Conservation (phyloP, 2,329 filamentous ascomycete species). For the Diaporthe citri region DNA sequence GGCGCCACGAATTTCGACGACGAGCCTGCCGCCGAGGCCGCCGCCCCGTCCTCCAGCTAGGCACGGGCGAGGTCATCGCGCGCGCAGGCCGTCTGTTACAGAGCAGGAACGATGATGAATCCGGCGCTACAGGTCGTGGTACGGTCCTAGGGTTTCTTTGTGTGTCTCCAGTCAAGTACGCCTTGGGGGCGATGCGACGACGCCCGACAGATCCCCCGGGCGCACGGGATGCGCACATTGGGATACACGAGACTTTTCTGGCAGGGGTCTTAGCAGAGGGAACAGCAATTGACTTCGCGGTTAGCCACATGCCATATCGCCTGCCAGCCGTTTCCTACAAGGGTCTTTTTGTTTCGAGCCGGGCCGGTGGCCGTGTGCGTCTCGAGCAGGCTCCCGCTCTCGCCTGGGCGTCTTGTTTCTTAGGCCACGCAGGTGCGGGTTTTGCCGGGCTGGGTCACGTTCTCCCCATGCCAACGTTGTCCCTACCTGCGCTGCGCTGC, state of each 20-base stretch:
- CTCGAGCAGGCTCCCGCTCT: neutral
- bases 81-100: neutral
- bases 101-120: neutral
- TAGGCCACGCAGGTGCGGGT: neutral
- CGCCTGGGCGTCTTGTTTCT: neutral
- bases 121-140: neutral
- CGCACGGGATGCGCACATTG: conserved; percentile 4
- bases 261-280: conserved; percentile 6
- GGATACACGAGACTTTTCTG: conserved; percentile 11
- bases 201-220: neutral
- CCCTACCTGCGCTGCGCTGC: neutral
- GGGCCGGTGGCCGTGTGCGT: conserved; percentile 19
- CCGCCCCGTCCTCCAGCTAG: conserved; percentile 15
- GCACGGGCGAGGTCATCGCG: neutral
- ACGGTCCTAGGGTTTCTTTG: neutral
- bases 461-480: neutral
- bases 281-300: neutral
- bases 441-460: neutral
- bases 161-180: neutral
- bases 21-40: conserved; percentile 24
- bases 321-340: conserved; percentile 1
- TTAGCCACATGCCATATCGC: conserved; percentile 19
- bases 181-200: neutral
- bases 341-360: conserved; percentile 11
- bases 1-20: conserved; percentile 69